A percentile compares a stretch with the other conserved stretches of the same genome.
phyloP scores from a whole-genome alignment of 1,139 yeast species.

The Suhomyces guaymorum region DNA sequence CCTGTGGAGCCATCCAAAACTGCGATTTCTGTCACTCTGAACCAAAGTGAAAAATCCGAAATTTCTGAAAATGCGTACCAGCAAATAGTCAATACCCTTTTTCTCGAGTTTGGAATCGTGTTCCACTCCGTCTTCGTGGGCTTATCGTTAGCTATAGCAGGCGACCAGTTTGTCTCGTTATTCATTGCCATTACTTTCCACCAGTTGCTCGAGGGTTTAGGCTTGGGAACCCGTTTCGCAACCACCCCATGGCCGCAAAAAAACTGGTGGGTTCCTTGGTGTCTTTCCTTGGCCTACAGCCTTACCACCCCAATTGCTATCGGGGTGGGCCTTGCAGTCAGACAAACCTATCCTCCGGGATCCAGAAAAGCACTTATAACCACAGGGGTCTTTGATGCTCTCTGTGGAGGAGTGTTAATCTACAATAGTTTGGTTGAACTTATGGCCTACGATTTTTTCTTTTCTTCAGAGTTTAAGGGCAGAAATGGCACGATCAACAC shows the following conservation, averaged over 20 bases:
- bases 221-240: constrained; percentile 44
- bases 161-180: constrained; percentile 36
- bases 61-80: constrained; percentile 17
- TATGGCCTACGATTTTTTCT: constrained; percentile 42
- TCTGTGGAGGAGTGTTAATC: constrained; percentile 43
- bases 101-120: constrained; percentile 42
- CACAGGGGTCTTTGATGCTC: constrained; percentile 38
- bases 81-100: constrained; percentile 28
- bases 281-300: constrained; percentile 32
- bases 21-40: too few relatives aligned
- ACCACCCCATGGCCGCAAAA: constrained; percentile 36
- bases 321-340: constrained; percentile 40
- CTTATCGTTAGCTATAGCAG: constrained; percentile 41
- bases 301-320: constrained; percentile 40
- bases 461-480: constrained; percentile 29
- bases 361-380: constrained; percentile 36
- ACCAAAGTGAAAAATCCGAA: too few relatives aligned
- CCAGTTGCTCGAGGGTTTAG: constrained; percentile 45
- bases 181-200: constrained; percentile 43
- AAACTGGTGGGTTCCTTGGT: constrained; percentile 35
- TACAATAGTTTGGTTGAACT: constrained; percentile 43
- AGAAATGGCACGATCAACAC: constrained; percentile 20
- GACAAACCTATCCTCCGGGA: constrained; percentile 35
- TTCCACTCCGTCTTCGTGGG: constrained; percentile 46
- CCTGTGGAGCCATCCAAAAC: too few relatives aligned